These are phyloP conservation scores for Dacryopinax primogenitus DNA, from an alignment of 768 basidiomycete genomes.

Conservation along the genomic window DNA sequence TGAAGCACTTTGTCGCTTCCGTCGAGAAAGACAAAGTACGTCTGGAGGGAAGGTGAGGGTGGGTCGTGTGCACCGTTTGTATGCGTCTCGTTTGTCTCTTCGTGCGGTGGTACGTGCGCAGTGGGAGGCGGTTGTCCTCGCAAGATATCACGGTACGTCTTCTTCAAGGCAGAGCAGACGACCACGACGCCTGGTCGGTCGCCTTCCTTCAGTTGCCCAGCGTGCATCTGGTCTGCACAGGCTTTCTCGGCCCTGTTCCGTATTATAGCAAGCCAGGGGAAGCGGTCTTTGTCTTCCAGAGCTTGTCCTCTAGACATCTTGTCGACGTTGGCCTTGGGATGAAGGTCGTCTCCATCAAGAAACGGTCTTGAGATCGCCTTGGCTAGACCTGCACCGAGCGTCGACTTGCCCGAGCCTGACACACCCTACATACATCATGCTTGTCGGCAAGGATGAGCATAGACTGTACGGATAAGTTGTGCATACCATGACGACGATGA, in stretches of 20 bases:
- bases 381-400: conserved; percentile 54
- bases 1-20: conserved; percentile 43
- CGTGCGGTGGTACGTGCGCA: conserved; percentile 10
- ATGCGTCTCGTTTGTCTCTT: conserved; percentile 12
- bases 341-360: conserved; percentile 80
- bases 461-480: background rate
- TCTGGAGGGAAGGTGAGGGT: conserved; percentile 31
- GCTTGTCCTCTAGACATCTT: conserved; percentile 76
- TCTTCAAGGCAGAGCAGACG: conserved; percentile 76
- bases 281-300: conserved; percentile 66
- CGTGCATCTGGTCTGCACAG: conserved; percentile 21
- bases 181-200: conserved; percentile 50
- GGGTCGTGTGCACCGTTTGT: background rate
- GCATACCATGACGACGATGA: conserved; percentile 33
- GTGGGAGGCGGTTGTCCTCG: conserved; percentile 39
- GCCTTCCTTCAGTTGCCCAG: conserved; percentile 14
- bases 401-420: conserved; percentile 60
- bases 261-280: conserved; percentile 72
- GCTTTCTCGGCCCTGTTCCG: conserved; percentile 47
- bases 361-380: conserved; percentile 53
- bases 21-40: conserved; percentile 71
- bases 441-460: background rate
- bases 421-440: conserved; percentile 40
- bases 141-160: conserved; percentile 66
- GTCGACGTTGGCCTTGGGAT: conserved; percentile 63